These are phyloP conservation scores for Canavalia gladiata DNA, from an alignment of 306 rosid species.

Conservation along the genomic window DNA sequence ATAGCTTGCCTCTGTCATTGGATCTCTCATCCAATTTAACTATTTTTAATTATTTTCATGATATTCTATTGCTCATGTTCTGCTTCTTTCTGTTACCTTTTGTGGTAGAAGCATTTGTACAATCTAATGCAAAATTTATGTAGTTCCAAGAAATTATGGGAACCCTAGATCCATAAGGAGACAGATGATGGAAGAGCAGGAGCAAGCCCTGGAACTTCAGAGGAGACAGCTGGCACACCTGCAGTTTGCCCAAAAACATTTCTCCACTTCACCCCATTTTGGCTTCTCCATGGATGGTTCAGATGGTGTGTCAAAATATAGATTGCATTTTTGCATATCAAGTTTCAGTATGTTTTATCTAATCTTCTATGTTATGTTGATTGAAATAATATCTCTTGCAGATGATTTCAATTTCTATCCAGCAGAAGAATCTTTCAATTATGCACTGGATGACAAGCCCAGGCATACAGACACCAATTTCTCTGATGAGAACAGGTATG, in stretches of 20 bases:
- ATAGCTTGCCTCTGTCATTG: background rate
- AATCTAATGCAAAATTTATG: slow-evolving; percentile 31
- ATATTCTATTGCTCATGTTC: background rate
- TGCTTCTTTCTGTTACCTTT: background rate
- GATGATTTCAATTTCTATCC: slow-evolving; percentile 56
- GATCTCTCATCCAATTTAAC: background rate
- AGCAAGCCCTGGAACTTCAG: slow-evolving; percentile 59
- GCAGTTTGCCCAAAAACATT: slow-evolving; percentile 47
- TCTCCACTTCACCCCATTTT: slow-evolving; percentile 47
- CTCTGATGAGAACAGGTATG: slow-evolving; percentile 68
- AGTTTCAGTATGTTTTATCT: background rate
- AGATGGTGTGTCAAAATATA: slow-evolving; percentile 46
- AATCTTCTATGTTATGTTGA: background rate
- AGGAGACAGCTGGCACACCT: slow-evolving; percentile 61
- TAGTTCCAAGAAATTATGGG: slow-evolving; percentile 64
- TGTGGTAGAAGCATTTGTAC: background rate
- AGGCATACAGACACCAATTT: slow-evolving; percentile 47
- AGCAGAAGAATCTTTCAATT: slow-evolving; percentile 50
- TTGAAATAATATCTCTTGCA: slow-evolving; percentile 45
- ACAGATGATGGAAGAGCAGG: slow-evolving; percentile 65
- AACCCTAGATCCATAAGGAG: slow-evolving; percentile 57
- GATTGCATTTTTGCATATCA: background rate
- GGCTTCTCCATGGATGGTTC: slow-evolving; percentile 59
- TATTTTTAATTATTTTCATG: background rate
- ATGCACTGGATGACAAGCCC: slow-evolving; percentile 40